Conservation (phyloP, 192 early-diverging fungal genomes). For the Gamsiella multidivaricata region DNA sequence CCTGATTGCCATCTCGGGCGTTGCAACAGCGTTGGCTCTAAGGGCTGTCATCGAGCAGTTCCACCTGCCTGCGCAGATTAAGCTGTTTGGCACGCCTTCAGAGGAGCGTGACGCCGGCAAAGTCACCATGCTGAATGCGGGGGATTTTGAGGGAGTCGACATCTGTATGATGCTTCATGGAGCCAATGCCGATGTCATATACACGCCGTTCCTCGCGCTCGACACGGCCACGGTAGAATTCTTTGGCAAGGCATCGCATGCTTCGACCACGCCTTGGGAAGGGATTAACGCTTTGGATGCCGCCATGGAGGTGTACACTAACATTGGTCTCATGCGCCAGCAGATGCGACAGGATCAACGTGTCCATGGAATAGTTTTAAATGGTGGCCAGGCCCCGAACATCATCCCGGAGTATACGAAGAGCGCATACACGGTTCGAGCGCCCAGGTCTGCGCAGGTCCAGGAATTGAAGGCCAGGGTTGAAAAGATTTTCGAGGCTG, state of each 20-base stretch:
- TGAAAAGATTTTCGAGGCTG: slow-evolving; percentile 68
- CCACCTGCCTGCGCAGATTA: slow-evolving; percentile 65
- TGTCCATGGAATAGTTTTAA: slow-evolving; percentile 82
- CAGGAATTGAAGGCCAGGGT: slow-evolving; percentile 62
- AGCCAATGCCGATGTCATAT: slow-evolving; percentile 59
- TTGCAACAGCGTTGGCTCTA: slow-evolving; percentile 70
- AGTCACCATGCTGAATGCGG: slow-evolving; percentile 71
- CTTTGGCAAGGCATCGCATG: slow-evolving; percentile 80
- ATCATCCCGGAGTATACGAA: slow-evolving; percentile 76
- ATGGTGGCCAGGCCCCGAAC: slow-evolving; percentile 72
- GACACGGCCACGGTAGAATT: slow-evolving; percentile 66
- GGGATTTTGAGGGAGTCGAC: slow-evolving; percentile 79
- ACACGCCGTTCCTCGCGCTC: slow-evolving; percentile 58
- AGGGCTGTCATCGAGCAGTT: slow-evolving; percentile 50
- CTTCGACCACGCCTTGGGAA: slow-evolving; percentile 64
- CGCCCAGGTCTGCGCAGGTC: slow-evolving; percentile 61
- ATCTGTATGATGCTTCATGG: slow-evolving; percentile 89
- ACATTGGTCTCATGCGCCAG: slow-evolving; percentile 76
- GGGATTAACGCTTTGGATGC: slow-evolving; percentile 89
- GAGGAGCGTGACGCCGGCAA: slow-evolving; percentile 76
- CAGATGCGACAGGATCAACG: slow-evolving; percentile 71
- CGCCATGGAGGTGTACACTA: slow-evolving; percentile 68
- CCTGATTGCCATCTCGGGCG: slow-evolving; percentile 76
- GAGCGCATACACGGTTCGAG: slow-evolving; percentile 71
- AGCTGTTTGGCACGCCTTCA: slow-evolving; percentile 84